Percentiles rank a stretch among this genome's conserved stretches.
phyloP scores from a whole-genome alignment of 2,329 filamentous ascomycete genomes.

The Fusarium cyanostomum region DNA sequence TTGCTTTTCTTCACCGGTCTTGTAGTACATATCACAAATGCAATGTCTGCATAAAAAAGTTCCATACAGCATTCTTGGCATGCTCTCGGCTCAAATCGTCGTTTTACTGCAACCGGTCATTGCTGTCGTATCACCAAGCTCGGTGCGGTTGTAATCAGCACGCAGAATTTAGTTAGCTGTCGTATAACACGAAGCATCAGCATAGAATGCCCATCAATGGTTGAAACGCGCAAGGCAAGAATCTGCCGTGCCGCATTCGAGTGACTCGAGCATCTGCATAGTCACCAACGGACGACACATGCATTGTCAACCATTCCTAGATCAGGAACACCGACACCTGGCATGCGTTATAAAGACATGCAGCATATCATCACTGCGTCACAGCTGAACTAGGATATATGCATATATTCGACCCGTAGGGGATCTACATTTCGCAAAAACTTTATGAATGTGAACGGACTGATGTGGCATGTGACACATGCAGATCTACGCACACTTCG shows the following conservation, averaged over 20 bases:
- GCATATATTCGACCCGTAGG: background rate
- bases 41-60: background rate
- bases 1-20: background rate
- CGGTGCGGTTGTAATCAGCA: too few relatives aligned
- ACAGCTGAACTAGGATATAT: background rate
- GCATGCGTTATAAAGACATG: background rate
- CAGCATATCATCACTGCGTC: background rate
- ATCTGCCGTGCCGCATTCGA: background rate
- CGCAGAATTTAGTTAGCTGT: too few relatives aligned
- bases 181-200: too few relatives aligned
- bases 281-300: background rate
- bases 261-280: background rate
- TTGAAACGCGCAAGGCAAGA: too few relatives aligned
- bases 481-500: background rate
- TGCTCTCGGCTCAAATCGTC: background rate
- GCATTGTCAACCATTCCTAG: background rate
- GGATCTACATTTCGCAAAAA: background rate
- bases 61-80: too few relatives aligned
- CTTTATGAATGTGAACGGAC: fast-evolving
- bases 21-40: background rate
- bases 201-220: background rate
- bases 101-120: background rate
- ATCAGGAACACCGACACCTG: too few relatives aligned
- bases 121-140: background rate
- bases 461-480: background rate